Conservation (phyloP, 176 grass and related monocot genomes). For the Raddia distichophylla region DNA sequence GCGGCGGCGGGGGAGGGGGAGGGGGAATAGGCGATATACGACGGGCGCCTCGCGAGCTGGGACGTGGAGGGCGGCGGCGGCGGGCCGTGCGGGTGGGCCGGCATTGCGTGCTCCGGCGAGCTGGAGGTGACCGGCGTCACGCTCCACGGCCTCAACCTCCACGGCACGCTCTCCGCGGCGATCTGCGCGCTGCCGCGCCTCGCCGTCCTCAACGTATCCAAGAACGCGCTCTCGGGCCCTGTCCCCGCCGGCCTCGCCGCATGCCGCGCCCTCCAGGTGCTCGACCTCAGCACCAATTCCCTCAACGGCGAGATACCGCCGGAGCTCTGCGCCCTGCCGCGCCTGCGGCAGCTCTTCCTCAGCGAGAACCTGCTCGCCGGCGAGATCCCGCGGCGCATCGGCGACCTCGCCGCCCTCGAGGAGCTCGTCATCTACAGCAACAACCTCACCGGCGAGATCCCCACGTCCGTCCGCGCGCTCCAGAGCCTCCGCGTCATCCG, state of each 20-base stretch:
- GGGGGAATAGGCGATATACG: no score
- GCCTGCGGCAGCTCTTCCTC: constrained; percentile 73
- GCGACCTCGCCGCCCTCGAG: constrained; percentile 63
- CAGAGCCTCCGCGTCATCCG: constrained; percentile 75
- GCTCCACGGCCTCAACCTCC: constrained; percentile 68
- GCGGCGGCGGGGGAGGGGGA: neutral
- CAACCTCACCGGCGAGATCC: constrained; percentile 86
- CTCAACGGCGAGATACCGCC: constrained; percentile 62
- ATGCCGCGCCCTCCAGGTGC: constrained; percentile 68
- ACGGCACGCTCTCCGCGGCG: constrained; percentile 56
- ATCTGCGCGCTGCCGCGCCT: constrained; percentile 69
- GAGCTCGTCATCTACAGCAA: constrained; percentile 96
- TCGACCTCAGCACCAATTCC: constrained; percentile 89
- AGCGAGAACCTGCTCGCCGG: constrained; percentile 81
- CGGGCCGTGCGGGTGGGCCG: constrained; percentile 71
- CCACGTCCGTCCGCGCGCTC: constrained; percentile 56
- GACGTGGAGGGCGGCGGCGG: constrained; percentile 17
- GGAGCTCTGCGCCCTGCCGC: constrained; percentile 53
- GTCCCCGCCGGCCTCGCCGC: constrained; percentile 53
- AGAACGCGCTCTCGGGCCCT: constrained; percentile 62
- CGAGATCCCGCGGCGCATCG: constrained; percentile 57
- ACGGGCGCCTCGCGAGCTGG: constrained; percentile 67
- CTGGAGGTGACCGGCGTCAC: constrained; percentile 61
- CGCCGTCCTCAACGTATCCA: constrained; percentile 74
- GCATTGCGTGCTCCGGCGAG: constrained; percentile 62